Conservation (phyloP, 2,329 filamentous ascomycete genomes). For the Pleurostoma richardsiae region DNA sequence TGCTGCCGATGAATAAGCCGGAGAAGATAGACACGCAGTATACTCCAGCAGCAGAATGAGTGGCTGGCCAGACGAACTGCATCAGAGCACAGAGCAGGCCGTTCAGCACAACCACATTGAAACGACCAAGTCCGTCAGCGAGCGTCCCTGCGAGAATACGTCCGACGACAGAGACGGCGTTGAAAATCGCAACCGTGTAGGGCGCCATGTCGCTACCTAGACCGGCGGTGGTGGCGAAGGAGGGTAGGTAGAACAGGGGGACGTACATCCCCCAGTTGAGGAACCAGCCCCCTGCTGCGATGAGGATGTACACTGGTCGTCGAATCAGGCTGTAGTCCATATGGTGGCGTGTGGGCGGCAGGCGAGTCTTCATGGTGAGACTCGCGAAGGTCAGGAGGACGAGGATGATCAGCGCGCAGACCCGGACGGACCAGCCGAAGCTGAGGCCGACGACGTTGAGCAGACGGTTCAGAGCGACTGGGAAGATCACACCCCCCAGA, state of each 20-base stretch:
- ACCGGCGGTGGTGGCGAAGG: constrained; percentile 48
- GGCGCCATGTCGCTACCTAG: constrained; percentile 53
- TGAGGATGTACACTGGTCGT: constrained; percentile 20
- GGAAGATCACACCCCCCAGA: constrained; percentile 15
- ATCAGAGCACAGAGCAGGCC: constrained; percentile 51
- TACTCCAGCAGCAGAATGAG: constrained; percentile 44
- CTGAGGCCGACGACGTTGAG: constrained; percentile 9
- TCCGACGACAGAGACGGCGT: constrained; percentile 54
- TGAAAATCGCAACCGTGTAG: constrained; percentile 63
- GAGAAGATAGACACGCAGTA: constrained; percentile 20
- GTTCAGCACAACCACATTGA: constrained; percentile 55
- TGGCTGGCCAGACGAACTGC: constrained; percentile 52
- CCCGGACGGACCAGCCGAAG: constrained; percentile 12
- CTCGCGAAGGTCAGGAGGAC: constrained; percentile 30
- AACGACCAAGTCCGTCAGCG: constrained; percentile 40
- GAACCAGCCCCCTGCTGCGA: constrained; percentile 9
- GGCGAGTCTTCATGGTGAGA: constrained; percentile 10
- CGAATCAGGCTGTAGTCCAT: constrained; percentile 22
- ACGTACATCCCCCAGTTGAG: constrained; percentile 11
- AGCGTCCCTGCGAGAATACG: constrained; percentile 51
- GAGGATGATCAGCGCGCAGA: constrained; percentile 13
- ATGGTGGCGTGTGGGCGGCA: constrained; percentile 5
- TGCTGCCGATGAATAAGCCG: constrained; percentile 20
- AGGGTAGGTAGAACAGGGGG: constrained; percentile 55
- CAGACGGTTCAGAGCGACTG: constrained; percentile 9